These are phyloP conservation scores for Arachis hypogaea DNA, from an alignment of 306 rosid genomes.

Conservation along the genomic window DNA sequence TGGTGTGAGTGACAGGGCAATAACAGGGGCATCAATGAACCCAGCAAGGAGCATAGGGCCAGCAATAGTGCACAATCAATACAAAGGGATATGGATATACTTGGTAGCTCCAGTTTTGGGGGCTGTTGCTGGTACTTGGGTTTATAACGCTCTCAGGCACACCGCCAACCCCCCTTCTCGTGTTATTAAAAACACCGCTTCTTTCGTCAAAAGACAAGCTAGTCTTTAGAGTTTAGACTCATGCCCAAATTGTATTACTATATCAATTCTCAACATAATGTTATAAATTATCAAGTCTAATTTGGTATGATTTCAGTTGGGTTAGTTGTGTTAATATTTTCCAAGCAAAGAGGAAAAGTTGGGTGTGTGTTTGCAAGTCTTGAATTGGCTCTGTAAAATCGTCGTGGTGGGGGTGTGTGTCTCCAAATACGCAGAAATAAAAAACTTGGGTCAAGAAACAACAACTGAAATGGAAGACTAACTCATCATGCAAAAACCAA, in stretches of 20 bases:
- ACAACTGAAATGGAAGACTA: background rate
- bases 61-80: conserved; percentile 53
- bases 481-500: background rate
- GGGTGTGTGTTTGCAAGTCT: background rate
- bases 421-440: background rate
- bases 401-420: background rate
- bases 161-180: conserved; percentile 62
- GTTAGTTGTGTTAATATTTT: too few species aligned
- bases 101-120: conserved; percentile 56
- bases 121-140: conserved; percentile 70
- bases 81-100: conserved; percentile 68
- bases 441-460: background rate
- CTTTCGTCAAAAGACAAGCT: conserved; percentile 51
- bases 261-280: too few species aligned
- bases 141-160: conserved; percentile 63
- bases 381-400: background rate
- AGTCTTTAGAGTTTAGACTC: background rate
- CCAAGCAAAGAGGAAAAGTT: too few species aligned
- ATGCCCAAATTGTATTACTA: too few species aligned
- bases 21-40: conserved; percentile 92
- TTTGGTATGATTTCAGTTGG: too few species aligned
- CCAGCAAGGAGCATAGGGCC: conserved; percentile 96
- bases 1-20: conserved; percentile 51
- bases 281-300: too few species aligned
- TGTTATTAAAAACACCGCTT: conserved; percentile 63